Evolutionary conservation across 1,139 yeast species (phyloP), one percentile per base, ranked within the genome.

Genomic region (Candida sp.): DNA sequence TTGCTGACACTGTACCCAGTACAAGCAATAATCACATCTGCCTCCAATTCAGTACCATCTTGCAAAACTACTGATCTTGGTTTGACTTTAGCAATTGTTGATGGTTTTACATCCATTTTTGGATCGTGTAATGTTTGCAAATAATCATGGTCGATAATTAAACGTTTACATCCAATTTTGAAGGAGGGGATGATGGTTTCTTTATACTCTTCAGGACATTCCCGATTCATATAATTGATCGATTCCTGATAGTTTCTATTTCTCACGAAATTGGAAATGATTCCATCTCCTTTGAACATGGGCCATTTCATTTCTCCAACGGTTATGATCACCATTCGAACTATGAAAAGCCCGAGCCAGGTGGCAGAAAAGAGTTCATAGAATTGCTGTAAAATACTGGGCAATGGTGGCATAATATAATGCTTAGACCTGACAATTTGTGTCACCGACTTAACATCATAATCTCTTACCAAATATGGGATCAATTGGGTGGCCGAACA

Each of bases 401-500:
- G 72, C 34, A 68, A 52, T 5, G 76, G 76, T 7, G 75, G 76
- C 63, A 66, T 58, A 38, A 71, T 59, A 51, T 65, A 67, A 49
- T 71, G 77, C 46, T 64, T 64, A 9, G 74, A 62, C 45, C 75
- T 55, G 21, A 65, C 59, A 11, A 70, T 44, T 50, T 72, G 77
- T 4, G 64, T 60, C 19, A 72, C 51, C 2, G 60, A 50, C 42
- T 58, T 51, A 2, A 68, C 70, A 4, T 56, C 57, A 44, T 55
- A 61, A 22, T 57, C 55, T 33, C 58, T 59, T 44, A 71, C 53
- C 38, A 72, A 49, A 1, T 64, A 64, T 2, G 70, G 77, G 5
- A 68, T 52, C 30, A 72, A 60, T 52, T 73, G 78, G 35, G 67
- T 68, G 5, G 75, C 79, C n/a, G 75, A 65, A 42, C 77, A 68